Conservation (phyloP, 352 stramenopile genomes). For the Globisporangium alternatum region DNA sequence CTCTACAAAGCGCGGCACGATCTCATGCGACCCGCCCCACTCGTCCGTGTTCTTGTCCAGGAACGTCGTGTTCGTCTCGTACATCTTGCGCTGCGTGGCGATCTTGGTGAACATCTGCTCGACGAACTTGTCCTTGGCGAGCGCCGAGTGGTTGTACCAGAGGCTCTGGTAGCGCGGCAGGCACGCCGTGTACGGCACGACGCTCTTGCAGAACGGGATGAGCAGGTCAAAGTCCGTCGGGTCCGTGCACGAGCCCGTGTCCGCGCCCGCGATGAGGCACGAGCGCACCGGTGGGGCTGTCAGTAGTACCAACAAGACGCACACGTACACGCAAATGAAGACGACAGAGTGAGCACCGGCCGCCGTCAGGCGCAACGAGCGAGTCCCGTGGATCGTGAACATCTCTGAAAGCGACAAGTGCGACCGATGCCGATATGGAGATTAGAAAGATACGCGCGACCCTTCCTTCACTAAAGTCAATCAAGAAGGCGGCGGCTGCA, state of each 20-base stretch:
- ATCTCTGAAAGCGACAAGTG: background rate
- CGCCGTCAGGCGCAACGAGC: background rate
- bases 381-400: background rate
- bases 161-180: constrained; percentile 67
- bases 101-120: constrained; percentile 68
- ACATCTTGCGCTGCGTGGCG: constrained; percentile 43
- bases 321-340: background rate
- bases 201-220: constrained; percentile 65
- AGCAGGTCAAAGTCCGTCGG: constrained; percentile 64
- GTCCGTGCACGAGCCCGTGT: constrained; percentile 62
- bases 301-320: background rate
- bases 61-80: constrained; percentile 64
- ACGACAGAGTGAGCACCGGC: no score
- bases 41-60: constrained; percentile 62
- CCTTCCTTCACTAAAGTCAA: no score
- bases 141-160: constrained; percentile 76
- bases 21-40: constrained; percentile 56
- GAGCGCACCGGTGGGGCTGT: constrained; percentile 13
- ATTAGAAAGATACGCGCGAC: constrained; percentile 3
- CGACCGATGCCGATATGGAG: background rate
- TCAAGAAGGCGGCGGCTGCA: no score
- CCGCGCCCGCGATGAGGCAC: constrained; percentile 40
- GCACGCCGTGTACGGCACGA: constrained; percentile 73
- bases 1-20: constrained; percentile 76
- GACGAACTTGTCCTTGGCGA: constrained; percentile 70